Conservation (phyloP, 139 green algal genomes). For the Diplosphaera chodatii region DNA sequence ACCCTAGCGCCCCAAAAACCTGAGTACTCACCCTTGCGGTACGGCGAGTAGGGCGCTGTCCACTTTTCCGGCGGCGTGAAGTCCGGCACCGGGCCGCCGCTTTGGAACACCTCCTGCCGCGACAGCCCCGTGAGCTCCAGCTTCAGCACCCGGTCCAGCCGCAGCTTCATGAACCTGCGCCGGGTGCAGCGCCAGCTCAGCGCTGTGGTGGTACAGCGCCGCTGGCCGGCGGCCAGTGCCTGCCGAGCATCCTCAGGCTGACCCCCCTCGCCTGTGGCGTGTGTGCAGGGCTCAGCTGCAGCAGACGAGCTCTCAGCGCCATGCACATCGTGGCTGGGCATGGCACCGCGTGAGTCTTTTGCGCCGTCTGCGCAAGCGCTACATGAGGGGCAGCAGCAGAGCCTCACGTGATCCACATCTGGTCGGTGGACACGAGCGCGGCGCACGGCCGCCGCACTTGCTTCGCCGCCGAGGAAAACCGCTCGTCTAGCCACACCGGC, state of each 20-base stretch:
- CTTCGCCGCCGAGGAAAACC: conserved; percentile 69
- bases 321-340: too few species aligned
- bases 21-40: conserved; percentile 21
- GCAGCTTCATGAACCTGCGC: conserved; percentile 92
- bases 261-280: too few species aligned
- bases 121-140: conserved; percentile 55
- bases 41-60: conserved; percentile 79
- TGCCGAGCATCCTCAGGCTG: too few species aligned
- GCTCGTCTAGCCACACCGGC: conserved; percentile 75
- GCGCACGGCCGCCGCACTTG: conserved; percentile 65
- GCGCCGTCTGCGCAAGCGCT: too few species aligned
- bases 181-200: too few species aligned
- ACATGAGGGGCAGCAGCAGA: too few species aligned
- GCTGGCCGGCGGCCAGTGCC: too few species aligned
- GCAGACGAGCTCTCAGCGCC: too few species aligned
- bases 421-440: conserved; percentile 80
- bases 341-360: too few species aligned
- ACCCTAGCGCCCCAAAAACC: too few species aligned
- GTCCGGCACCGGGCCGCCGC: conserved; percentile 50
- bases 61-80: conserved; percentile 63
- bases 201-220: too few species aligned
- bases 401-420: conserved; percentile 83
- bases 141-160: conserved; percentile 79
- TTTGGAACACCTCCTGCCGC: conserved; percentile 48
- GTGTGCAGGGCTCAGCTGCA: too few species aligned